Evolutionary conservation across 2,329 filamentous ascomycete species (phyloP), one percentile per base, ranked within the genome.

Genomic region (Penicillium sp.): DNA sequence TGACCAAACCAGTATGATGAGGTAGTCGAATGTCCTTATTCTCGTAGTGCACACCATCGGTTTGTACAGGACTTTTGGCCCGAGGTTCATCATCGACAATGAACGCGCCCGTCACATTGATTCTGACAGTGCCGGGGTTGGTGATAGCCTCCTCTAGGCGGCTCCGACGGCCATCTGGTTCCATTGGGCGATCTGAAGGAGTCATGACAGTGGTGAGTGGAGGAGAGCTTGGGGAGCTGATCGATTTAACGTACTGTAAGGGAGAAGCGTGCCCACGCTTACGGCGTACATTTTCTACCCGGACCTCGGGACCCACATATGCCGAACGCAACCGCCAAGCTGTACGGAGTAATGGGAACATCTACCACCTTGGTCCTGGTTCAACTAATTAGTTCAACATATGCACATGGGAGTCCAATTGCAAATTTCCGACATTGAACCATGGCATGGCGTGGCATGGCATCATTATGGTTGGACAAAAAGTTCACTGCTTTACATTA

Each of bases 81-180:
- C 63, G 79, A 73, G 58, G 80, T 63, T 90, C 88, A 59, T 93
- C 88, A 70, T 97, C 91, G 67, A 96, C 92, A 63, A 99, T 97
- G 70, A 96, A 97, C 37, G 94, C 94, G 69, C 93, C 94, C 73
- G 92, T 87, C 62, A 97, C 93, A 72, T 99, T 97, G 79, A 99
- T 97, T 76, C 90, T 89, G 68, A 97, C 92, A 14, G 89, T 78
- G 23, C 84, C 84, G 2, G 85, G 84, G 55, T 84, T 82, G 57
- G 78, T 75, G 59, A 86, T 85, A 42, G 82, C 79, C 43, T 74
- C 68, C 53, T 74, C 67, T 31, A 76, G 53, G 41, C 70, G 72
- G 48, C 69, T 69, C 26, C 64, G 62, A 50, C 60, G 61, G 54
- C 53, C 49, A 52, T 62, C 58, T 49, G 56, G 55, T 42, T 63